Conservation (phyloP, 202 grass and related monocot genomes). For the Setaria italica region DNA sequence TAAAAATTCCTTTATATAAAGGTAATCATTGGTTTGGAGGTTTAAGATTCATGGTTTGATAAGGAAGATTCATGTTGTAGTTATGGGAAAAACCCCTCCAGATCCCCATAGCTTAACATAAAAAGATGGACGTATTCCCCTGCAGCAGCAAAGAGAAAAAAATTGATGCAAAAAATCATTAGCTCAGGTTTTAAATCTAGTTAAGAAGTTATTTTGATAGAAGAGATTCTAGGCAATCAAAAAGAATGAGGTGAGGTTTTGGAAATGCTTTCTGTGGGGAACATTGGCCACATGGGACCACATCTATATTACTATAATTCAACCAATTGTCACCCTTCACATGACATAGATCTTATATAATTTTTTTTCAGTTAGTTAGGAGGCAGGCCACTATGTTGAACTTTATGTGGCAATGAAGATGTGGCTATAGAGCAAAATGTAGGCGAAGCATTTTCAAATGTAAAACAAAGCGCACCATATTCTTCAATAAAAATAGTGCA, state of each 20-base stretch:
- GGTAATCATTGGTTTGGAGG: background rate
- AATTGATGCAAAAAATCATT: background rate
- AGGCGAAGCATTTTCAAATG: background rate
- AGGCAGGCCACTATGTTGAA: background rate
- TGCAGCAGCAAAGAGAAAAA: background rate
- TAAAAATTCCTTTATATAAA: background rate
- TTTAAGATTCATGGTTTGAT: background rate
- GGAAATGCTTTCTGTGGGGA: background rate
- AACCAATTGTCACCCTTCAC: background rate
- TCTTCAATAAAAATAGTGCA: background rate
- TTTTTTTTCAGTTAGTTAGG: background rate
- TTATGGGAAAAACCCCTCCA: background rate
- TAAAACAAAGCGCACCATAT: background rate
- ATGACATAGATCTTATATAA: background rate
- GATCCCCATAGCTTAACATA: background rate
- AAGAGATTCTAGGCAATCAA: background rate
- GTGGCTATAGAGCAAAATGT: background rate
- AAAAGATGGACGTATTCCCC: background rate
- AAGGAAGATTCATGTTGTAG: background rate
- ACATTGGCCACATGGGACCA: background rate
- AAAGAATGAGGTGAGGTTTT: background rate
- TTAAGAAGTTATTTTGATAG: background rate
- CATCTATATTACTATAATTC: background rate
- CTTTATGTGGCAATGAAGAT: background rate
- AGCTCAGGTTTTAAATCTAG: background rate